Percentiles rank a stretch among this genome's conserved stretches.
Evolutionary conservation across 495 filamentous ascomycete species (phyloP).

Genomic region (Bathelium albidoporum): DNA sequence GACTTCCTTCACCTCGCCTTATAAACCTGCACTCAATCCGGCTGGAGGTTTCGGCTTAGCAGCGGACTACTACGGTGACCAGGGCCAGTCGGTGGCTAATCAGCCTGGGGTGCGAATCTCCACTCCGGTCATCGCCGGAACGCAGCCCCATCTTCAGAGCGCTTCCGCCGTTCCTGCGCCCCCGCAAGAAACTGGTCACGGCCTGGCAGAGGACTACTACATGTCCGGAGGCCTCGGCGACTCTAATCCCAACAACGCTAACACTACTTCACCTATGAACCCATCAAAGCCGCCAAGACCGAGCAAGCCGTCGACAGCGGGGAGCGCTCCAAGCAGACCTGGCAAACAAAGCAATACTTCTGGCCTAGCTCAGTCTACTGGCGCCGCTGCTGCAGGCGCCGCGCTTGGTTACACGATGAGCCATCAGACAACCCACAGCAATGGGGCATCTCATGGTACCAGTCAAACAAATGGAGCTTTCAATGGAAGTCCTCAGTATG

Average conservation of each 20-base stretch:
- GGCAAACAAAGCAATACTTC: conserved; percentile 16
- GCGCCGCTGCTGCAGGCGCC: conserved; percentile 11
- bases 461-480: neutral
- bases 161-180: conserved; percentile 23
- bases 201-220: conserved; percentile 34
- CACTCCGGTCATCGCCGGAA: conserved; percentile 42
- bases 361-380: conserved; percentile 17
- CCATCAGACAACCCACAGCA: neutral
- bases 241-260: neutral
- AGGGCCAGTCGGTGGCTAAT: conserved; percentile 49
- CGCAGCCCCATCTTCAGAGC: conserved; percentile 30
- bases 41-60: conserved; percentile 25
- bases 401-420: conserved; percentile 23
- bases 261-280: neutral
- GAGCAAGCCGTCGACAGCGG: neutral
- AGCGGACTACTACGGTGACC: conserved; percentile 57
- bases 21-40: conserved; percentile 39
- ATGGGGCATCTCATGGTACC: neutral
- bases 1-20: conserved; percentile 34
- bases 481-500: neutral
- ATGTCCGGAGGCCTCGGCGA: conserved; percentile 1
- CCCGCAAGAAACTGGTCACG: conserved; percentile 30
- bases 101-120: conserved; percentile 51
- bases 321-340: neutral
- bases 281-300: neutral